A percentile compares a stretch with the other conserved stretches of the same genome.
Conservation (phyloP, 164 flowering plant genomes). For the Piper longum region DNA sequence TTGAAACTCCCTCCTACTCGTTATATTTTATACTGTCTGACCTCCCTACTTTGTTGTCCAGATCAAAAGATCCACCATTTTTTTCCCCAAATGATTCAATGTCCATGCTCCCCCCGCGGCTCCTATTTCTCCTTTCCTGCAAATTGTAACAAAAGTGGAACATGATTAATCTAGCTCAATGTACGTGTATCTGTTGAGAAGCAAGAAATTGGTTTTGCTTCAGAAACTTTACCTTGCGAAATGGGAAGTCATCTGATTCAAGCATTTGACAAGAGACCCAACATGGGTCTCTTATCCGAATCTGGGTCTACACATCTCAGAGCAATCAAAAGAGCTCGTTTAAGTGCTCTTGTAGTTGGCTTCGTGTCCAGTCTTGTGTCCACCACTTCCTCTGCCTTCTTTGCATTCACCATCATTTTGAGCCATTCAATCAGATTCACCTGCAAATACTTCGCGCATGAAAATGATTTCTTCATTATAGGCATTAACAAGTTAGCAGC, state of each 20-base stretch:
- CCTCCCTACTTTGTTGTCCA: slow-evolving; percentile 19
- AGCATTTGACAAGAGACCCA: slow-evolving; percentile 34
- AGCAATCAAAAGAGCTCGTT: slow-evolving; percentile 33
- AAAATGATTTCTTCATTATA: neutral
- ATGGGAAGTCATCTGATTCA: slow-evolving; percentile 25
- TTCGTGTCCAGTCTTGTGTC: slow-evolving; percentile 26
- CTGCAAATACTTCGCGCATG: slow-evolving; percentile 9
- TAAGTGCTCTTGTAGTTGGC: slow-evolving; percentile 25
- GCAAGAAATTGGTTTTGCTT: neutral
- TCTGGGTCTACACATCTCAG: slow-evolving; percentile 39
- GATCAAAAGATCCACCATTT: slow-evolving; percentile 17
- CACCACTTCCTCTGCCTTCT: slow-evolving; percentile 30
- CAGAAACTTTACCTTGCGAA: slow-evolving; percentile 15
- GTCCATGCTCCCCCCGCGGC: slow-evolving; percentile 59
- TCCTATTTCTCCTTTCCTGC: slow-evolving; percentile 61
- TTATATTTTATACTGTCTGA: slow-evolving; percentile 1
- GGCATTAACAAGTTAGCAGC: neutral
- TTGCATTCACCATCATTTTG: slow-evolving; percentile 30
- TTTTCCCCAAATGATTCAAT: slow-evolving; percentile 30
- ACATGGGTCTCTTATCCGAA: slow-evolving; percentile 29
- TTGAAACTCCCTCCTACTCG: neutral
- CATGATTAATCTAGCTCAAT: neutral
- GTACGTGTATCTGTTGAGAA: neutral
- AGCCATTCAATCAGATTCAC: slow-evolving; percentile 47
- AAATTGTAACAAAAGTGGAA: neutral